Evolutionary conservation across 257 asterid genomes (phyloP).

Genomic region (Thymus quinquecostatus): DNA sequence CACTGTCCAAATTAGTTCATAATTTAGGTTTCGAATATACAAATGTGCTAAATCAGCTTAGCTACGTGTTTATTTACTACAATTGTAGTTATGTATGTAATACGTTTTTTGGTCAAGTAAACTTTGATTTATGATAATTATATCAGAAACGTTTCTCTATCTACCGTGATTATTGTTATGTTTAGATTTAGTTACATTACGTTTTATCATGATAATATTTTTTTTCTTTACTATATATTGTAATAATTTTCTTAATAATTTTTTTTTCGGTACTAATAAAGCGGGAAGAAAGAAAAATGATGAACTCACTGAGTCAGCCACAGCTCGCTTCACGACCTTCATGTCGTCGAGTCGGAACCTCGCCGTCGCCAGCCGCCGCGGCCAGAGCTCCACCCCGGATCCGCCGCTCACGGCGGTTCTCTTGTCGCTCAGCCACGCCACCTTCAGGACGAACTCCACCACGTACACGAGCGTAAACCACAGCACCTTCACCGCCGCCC

Average conservation of each 20-base stretch:
- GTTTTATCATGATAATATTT: too few species aligned
- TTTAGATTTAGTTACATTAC: too few species aligned
- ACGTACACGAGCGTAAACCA: constrained; percentile 44
- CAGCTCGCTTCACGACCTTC: constrained; percentile 51
- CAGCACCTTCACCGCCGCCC: constrained; percentile 37
- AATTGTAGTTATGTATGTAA: too few species aligned
- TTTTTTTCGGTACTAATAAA: not conserved
- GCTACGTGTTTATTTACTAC: too few species aligned
- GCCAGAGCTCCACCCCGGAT: constrained; percentile 64
- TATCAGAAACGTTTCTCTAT: too few species aligned
- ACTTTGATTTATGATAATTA: too few species aligned
- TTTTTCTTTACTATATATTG: too few species aligned
- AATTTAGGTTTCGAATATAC: too few species aligned
- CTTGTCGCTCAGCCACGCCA: constrained; percentile 45
- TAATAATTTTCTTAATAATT: not conserved
- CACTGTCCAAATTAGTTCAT: too few species aligned
- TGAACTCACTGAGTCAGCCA: constrained; percentile 44
- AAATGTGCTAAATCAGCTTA: too few species aligned
- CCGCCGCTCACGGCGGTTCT: constrained; percentile 59
- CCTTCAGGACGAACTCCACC: constrained; percentile 44
- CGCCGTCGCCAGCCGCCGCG: constrained; percentile 55
- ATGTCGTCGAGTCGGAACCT: constrained; percentile 50
- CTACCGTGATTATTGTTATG: too few species aligned
- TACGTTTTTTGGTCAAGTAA: too few species aligned
- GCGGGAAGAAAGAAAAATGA: not conserved